phyloP scores from a whole-genome alignment of 2,329 filamentous ascomycete genomes.

The Hypocrella siamensis region DNA sequence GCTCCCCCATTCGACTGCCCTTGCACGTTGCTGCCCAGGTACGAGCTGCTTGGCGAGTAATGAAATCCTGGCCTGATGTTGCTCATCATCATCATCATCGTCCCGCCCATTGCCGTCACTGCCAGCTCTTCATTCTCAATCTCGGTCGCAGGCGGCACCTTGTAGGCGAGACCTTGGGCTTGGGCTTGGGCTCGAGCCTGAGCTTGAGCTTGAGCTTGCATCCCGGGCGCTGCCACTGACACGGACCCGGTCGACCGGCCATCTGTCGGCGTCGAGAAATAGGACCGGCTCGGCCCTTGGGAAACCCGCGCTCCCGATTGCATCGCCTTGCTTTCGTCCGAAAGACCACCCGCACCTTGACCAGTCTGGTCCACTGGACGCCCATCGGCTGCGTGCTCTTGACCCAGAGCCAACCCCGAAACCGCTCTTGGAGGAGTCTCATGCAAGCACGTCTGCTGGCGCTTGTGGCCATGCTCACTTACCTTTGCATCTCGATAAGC shows the following conservation, averaged over 20 bases:
- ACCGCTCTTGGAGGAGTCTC: not conserved
- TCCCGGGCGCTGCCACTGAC: no score
- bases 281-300: no score
- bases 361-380: not conserved
- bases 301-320: no score
- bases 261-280: no score
- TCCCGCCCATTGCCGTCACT: slow-evolving; percentile 7
- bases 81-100: slow-evolving; percentile 15
- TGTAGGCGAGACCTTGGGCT: not conserved
- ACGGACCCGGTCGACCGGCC: no score
- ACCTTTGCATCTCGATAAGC: no score
- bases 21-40: not conserved
- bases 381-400: slow-evolving; percentile 8
- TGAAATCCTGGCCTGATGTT: slow-evolving; percentile 5
- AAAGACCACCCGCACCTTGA: no score
- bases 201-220: no score
- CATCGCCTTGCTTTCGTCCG: no score
- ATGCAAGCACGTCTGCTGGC: slow-evolving; percentile 24
- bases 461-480: slow-evolving; percentile 24
- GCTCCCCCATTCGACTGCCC: not conserved
- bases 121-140: slow-evolving; percentile 11
- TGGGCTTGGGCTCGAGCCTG: no score
- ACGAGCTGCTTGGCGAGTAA: not conserved
- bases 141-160: not conserved
- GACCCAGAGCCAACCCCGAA: no score